Evolutionary conservation across 352 stramenopile genomes (phyloP).

Genomic region (Phytopythium ostracodes): DNA sequence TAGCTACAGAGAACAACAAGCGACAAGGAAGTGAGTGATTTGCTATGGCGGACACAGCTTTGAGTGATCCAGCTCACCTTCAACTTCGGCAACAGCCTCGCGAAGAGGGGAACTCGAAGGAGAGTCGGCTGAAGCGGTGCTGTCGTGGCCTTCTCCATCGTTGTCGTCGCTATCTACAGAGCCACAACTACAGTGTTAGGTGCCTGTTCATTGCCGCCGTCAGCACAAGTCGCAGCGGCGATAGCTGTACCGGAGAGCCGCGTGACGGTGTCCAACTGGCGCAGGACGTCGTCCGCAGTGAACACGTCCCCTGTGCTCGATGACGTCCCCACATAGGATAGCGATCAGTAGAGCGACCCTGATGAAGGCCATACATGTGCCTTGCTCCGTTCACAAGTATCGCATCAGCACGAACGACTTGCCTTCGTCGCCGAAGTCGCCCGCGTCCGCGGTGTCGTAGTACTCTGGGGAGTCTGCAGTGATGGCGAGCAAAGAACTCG

Average conservation of each 20-base stretch:
- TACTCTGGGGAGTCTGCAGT: background rate
- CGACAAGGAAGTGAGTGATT: background rate
- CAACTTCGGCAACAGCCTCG: background rate
- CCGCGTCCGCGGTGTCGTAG: background rate
- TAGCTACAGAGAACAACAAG: background rate
- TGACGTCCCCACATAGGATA: background rate
- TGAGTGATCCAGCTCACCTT: background rate
- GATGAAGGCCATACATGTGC: too few species aligned
- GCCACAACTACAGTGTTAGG: background rate
- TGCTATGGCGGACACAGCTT: background rate
- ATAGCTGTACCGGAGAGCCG: slow-evolving; percentile 21
- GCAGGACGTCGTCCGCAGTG: slow-evolving; percentile 28
- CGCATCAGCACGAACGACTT: background rate
- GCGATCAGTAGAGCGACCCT: background rate
- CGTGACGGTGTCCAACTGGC: slow-evolving; percentile 30
- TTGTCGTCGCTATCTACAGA: background rate
- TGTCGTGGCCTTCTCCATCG: background rate
- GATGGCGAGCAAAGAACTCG: background rate
- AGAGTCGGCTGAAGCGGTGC: background rate
- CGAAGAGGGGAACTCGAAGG: background rate
- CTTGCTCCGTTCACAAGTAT: background rate
- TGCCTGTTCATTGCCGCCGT: background rate
- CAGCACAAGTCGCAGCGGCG: background rate
- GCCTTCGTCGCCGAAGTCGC: background rate
- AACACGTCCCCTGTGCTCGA: background rate